Percentiles rank a stretch among this genome's conserved stretches.
Conservation (phyloP, 441 rosid species). For the Jatropha podagrica region DNA sequence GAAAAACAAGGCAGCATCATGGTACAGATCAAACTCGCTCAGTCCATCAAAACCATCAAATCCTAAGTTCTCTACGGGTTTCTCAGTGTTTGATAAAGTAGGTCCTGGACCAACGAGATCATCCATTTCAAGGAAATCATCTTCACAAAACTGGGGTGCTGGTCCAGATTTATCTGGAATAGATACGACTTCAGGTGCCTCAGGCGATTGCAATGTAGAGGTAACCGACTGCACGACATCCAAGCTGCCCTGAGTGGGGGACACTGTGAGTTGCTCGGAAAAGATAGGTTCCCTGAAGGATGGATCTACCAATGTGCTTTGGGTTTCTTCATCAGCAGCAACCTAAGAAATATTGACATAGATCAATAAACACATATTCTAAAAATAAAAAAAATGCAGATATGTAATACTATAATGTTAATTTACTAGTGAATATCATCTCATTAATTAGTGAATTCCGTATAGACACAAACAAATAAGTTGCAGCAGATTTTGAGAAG, state of each 20-base stretch:
- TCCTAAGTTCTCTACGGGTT: conserved; percentile 31
- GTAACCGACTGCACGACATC: conserved; percentile 36
- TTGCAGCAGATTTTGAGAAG: not conserved
- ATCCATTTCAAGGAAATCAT: conserved; percentile 80
- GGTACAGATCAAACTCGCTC: conserved; percentile 52
- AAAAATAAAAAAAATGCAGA: not conserved
- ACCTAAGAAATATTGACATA: conserved; percentile 31
- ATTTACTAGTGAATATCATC: not conserved
- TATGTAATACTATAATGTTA: not conserved
- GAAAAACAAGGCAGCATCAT: conserved; percentile 64
- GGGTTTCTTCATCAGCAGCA: conserved; percentile 42
- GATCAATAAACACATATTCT: not conserved
- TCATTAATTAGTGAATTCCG: not conserved
- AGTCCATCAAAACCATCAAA: conserved; percentile 44
- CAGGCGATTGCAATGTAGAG: conserved; percentile 37
- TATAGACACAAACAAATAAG: not conserved
- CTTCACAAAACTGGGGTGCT: conserved; percentile 33
- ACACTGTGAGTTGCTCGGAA: conserved; percentile 22
- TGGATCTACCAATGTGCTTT: conserved; percentile 48
- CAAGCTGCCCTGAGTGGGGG: conserved; percentile 31
- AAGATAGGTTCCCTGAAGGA: conserved; percentile 33
- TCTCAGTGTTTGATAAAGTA: conserved; percentile 28
- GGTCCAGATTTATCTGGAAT: conserved; percentile 27
- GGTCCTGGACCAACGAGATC: conserved; percentile 60
- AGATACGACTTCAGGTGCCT: conserved; percentile 41